phyloP scores from a whole-genome alignment of 345 rosid genomes.

The Mercurialis annua region DNA sequence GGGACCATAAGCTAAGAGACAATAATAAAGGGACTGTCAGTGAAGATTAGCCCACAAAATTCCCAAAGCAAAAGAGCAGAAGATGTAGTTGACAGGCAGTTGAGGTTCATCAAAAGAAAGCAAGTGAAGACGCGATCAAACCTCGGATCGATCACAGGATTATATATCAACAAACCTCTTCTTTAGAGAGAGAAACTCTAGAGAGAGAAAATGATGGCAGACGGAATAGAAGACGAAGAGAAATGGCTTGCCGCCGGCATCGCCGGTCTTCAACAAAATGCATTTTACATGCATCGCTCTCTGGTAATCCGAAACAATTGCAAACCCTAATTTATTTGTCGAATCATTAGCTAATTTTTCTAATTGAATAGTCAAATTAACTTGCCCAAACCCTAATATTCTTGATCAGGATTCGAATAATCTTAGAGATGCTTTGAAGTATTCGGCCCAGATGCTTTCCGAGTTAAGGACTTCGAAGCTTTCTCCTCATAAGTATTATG shows the following conservation, averaged over 20 bases:
- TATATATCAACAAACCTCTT: not conserved
- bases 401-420: slow-evolving; percentile 80
- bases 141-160: slow-evolving; percentile 14
- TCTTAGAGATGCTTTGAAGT: slow-evolving; percentile 92
- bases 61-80: not conserved
- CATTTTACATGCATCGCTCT: slow-evolving; percentile 98
- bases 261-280: slow-evolving; percentile 95
- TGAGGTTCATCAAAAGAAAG: slow-evolving; percentile 12
- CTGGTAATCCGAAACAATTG: no score
- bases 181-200: slow-evolving; percentile 5
- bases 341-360: not conserved
- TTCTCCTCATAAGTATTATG: slow-evolving; percentile 93
- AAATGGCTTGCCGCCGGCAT: slow-evolving; percentile 95
- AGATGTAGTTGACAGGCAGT: slow-evolving; percentile 27
- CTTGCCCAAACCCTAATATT: slow-evolving; percentile 24
- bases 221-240: slow-evolving; percentile 90
- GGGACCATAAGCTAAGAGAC: no score
- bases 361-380: not conserved
- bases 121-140: slow-evolving; percentile 35
- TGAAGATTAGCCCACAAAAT: no score
- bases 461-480: slow-evolving; percentile 98
- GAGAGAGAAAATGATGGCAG: slow-evolving; percentile 59
- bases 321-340: slow-evolving; percentile 17
- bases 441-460: slow-evolving; percentile 98
- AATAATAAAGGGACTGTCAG: no score